Base-by-base conservation (phyloP, 345 rosid genomes). In the Eucalyptus camaldulensis region DNA sequence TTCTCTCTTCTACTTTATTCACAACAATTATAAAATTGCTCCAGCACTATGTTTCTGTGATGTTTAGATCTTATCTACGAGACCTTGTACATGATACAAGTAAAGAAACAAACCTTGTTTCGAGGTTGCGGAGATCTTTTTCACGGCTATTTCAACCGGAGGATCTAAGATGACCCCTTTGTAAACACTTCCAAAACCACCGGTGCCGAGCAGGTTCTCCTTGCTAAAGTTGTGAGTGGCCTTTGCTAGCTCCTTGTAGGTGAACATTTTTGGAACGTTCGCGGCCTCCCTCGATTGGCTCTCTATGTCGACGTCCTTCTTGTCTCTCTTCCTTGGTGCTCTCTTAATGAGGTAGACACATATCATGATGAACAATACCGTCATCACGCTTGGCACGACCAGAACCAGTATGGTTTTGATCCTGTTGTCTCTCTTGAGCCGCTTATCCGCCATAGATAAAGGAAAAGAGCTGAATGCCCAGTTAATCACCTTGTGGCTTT, bases 181-280 rank as follows among this genome's bases (percentile, higher is more conserved):
- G 89, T 91, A 94, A 54, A 94, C 94, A 31, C 92, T 93, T 51
- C 94, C 93, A 51, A 91, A 93, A 3, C 92, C 94, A 8, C 95
- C 94, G 8, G 87, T 88, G 12, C 95, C 95, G 13, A 93, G 85
- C 62, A 92, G 49, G 88, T 93, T 94, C 50, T 89, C 95, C 58
- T 89, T 89, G 88, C 91, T 89, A 88, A 93, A 92, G 65, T 91
- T 91, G 31, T 16, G 49, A 83, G 94, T 90, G 49, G 95, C 92
- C 88, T 92, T 93, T 8, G 86, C 88, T 13, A 93, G 91, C 56
- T 91, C 90, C 90, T 90, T 92, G 89, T 90, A 89, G 53, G 91
- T 88, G 45, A 88, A 92, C 87, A 89, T 88, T 69, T 89, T 86
- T 4, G 95, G 92, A 9, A 88, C 87, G 44, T 92, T 93, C 9